Evolutionary conservation across 495 filamentous ascomycete species (phyloP).

Genomic region (Sordaria brevicollis): DNA sequence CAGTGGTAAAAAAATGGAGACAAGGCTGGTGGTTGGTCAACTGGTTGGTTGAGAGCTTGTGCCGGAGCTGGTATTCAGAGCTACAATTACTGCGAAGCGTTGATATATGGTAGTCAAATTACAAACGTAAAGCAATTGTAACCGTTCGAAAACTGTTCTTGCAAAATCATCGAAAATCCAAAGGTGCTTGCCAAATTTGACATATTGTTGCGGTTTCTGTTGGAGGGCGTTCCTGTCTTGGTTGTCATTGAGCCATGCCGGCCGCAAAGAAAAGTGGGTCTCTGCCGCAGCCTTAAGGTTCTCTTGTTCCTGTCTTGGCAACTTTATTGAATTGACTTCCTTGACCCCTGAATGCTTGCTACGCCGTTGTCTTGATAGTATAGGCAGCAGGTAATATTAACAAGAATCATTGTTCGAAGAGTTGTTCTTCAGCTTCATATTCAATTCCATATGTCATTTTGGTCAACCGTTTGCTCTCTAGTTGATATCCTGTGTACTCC

Average conservation of each 20-base stretch:
- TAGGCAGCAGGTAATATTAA: neutral
- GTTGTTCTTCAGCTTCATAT: neutral
- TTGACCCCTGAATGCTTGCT: neutral
- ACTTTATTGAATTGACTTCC: neutral
- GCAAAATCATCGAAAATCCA: neutral
- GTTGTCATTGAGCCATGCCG: neutral
- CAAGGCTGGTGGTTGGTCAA: neutral
- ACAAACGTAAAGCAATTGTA: neutral
- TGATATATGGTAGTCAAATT: neutral
- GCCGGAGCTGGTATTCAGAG: neutral
- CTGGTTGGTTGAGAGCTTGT: neutral
- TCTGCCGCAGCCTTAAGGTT: neutral
- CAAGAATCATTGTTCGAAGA: neutral
- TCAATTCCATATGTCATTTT: neutral
- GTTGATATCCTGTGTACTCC: neutral
- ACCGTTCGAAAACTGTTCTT: neutral
- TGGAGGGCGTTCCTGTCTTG: neutral
- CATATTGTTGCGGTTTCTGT: neutral
- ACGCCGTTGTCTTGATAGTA: neutral
- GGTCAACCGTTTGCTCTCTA: neutral
- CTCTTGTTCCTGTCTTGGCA: neutral
- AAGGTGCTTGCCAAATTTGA: neutral
- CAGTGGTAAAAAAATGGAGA: neutral
- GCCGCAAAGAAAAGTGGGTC: neutral
- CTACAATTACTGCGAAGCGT: neutral